Evolutionary conservation across 2,329 filamentous ascomycete genomes (phyloP), one percentile per base, ranked within the genome.

Genomic region (Verticillium dahliae): DNA sequence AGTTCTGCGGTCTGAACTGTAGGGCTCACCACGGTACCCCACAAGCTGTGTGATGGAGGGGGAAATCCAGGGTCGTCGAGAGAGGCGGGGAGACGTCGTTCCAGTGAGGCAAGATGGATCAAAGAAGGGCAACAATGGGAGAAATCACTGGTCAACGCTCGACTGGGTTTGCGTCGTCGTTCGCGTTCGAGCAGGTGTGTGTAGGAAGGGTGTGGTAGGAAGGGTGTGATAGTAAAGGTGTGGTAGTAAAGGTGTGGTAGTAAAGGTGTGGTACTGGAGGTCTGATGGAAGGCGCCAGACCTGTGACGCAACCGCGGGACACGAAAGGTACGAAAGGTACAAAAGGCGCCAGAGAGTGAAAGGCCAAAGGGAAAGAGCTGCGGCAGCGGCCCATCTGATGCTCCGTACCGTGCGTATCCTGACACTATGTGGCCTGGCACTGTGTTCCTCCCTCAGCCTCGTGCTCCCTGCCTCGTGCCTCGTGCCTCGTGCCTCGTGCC

Each of bases 271-370:
- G n/a, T n/a, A 22, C 45, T 39, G 61, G 15, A 54, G 45, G 22
- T 56, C 52, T 61, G 59, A 38, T 50, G 56, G 60, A 58, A 66
- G 65, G 63, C 65, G 60, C 57, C 65, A 63, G 52, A 45, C 58
- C 62, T 54, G 65, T 66, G 65, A 66, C 65, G 63, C 27, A 27
- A 27, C 27, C 27, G 27, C 27, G 27, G 27, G 27, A 27, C 27
- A 27, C 27, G 27, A 27, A 63, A 66, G 65, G 62, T 57, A 35
- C 61, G 38, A 27, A 27, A 27, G 27, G 27, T 27, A 27, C 3
- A 27, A 27, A 22, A 22, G 18, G 18, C 27, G 27, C 27, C 27
- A 27, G 27, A 27, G 27, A 27, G 27, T 27, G 4, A 27, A 27
- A 27, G 27, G 27, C 27, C 27, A 27, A 27, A 4, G 27, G 27